phyloP scores from a whole-genome alignment of 129 eudicot species.

The Flaveria trinervia region DNA sequence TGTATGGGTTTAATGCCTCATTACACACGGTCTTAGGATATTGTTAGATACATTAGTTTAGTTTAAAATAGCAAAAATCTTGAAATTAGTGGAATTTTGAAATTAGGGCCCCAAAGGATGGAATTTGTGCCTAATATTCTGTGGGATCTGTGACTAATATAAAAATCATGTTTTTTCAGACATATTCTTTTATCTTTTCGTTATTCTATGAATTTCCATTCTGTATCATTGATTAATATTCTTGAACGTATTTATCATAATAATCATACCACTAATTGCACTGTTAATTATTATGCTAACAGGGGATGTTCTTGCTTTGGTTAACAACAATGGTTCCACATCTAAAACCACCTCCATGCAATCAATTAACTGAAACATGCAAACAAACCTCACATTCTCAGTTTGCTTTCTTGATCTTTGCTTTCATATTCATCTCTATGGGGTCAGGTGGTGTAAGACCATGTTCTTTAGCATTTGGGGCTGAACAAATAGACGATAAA shows the following conservation, averaged over 20 bases:
- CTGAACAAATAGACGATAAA: constrained; percentile 64
- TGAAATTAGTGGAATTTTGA: neutral
- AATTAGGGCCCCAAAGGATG: neutral
- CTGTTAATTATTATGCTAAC: constrained; percentile 1
- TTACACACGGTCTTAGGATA: too few species aligned
- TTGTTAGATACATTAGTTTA: too few species aligned
- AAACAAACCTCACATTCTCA: constrained; percentile 51
- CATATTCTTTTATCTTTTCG: neutral
- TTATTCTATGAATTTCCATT: neutral
- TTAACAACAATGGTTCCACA: constrained; percentile 69
- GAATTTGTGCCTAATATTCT: neutral
- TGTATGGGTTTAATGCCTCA: too few species aligned
- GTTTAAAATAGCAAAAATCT: neutral
- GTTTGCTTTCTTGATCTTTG: constrained; percentile 46
- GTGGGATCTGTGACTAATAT: constrained; percentile 4
- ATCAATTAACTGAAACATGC: constrained; percentile 42
- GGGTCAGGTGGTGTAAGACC: constrained; percentile 93
- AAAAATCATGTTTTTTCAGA: neutral
- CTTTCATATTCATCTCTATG: constrained; percentile 68
- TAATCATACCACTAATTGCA: neutral
- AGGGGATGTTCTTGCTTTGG: constrained; percentile 82
- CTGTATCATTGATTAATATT: neutral
- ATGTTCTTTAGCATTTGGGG: constrained; percentile 82
- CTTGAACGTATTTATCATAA: neutral
- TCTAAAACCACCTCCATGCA: constrained; percentile 65